A percentile compares a stretch with the other conserved stretches of the same genome.
Conservation (phyloP, 192 early-diverging fungal genomes). For the Dispira simplex region DNA sequence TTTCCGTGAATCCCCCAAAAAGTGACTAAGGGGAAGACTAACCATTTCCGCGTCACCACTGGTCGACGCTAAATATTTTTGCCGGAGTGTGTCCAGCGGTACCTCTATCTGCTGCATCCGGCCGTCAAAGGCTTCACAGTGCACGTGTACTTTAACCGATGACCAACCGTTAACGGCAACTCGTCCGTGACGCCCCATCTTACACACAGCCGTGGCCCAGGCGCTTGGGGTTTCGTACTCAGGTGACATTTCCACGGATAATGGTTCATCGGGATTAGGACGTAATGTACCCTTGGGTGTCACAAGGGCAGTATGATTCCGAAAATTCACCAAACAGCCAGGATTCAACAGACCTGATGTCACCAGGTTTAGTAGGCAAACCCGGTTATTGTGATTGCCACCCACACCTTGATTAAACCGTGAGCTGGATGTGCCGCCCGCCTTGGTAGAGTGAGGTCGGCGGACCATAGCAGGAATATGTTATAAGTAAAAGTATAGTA, state of each 20-base stretch:
- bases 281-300: neutral
- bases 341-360: neutral
- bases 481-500: no score
- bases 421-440: no score
- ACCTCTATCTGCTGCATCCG: conserved; percentile 15
- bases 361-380: conserved; percentile 1
- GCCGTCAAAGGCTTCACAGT: conserved; percentile 13
- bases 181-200: conserved; percentile 23
- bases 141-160: conserved; percentile 31
- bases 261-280: neutral
- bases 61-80: conserved; percentile 19
- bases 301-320: neutral
- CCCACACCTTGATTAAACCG: neutral
- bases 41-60: conserved; percentile 8
- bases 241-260: conserved; percentile 15
- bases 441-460: no score
- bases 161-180: conserved; percentile 54
- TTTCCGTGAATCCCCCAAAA: conserved; percentile 4
- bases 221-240: conserved; percentile 44
- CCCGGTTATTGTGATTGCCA: conserved; percentile 4
- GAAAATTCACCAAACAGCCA: neutral
- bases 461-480: no score
- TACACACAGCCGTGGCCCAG: conserved; percentile 44
- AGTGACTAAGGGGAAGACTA: conserved; percentile 1
- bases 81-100: conserved; percentile 19